Evolutionary conservation across 2,329 filamentous ascomycete species (phyloP).

Genomic region (Xylariaceae sp.): DNA sequence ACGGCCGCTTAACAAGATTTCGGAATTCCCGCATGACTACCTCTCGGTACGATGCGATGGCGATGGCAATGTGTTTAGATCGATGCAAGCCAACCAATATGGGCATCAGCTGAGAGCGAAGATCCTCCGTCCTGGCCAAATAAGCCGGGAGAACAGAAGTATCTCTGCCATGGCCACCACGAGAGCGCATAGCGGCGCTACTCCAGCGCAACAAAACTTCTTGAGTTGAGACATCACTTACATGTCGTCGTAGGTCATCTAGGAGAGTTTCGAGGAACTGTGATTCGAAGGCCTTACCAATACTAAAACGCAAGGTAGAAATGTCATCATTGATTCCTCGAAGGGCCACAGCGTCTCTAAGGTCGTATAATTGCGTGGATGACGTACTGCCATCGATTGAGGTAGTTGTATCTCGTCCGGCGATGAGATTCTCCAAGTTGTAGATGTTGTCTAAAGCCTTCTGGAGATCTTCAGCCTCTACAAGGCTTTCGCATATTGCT

Average conservation of each 20-base stretch:
- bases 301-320: conserved; percentile 67
- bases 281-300: conserved; percentile 81
- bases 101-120: conserved; percentile 66
- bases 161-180: conserved; percentile 62
- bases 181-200: conserved; percentile 66
- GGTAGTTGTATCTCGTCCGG: conserved; percentile 56
- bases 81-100: conserved; percentile 76
- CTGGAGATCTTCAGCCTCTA: conserved; percentile 80
- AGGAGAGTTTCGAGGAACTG: conserved; percentile 76
- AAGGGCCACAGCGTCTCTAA: conserved; percentile 72
- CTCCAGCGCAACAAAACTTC: conserved; percentile 85
- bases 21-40: conserved; percentile 82
- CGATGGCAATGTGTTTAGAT: conserved; percentile 73
- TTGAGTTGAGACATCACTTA: conserved; percentile 63
- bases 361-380: conserved; percentile 54
- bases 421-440: conserved; percentile 71
- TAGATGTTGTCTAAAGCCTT: conserved; percentile 75
- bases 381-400: conserved; percentile 27
- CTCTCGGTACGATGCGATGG: conserved; percentile 80
- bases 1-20: conserved; percentile 72
- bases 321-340: conserved; percentile 77
- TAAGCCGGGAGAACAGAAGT: conserved; percentile 74
- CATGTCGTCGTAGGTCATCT: conserved; percentile 74
- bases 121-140: conserved; percentile 63
- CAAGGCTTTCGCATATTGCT: conserved; percentile 69